Evolutionary conservation across 768 basidiomycete species (phyloP).

Genomic region (Hypholoma fasciculare): DNA sequence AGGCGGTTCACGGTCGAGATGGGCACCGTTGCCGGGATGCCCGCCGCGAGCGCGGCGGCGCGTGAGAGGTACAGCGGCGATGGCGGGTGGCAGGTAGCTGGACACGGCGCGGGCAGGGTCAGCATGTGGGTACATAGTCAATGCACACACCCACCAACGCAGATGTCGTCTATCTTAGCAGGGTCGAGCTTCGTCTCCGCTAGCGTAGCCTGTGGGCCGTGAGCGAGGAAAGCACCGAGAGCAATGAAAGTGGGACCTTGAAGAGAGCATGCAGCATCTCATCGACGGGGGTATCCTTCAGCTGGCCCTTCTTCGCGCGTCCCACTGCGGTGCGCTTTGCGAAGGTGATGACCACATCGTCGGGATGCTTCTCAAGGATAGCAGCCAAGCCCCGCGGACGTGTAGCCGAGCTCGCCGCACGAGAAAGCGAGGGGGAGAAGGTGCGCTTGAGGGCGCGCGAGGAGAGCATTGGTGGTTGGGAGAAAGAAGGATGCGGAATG

Average conservation of each 20-base stretch:
- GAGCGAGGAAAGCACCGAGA: neutral
- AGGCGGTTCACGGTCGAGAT: slow-evolving; percentile 90
- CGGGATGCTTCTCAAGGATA: slow-evolving; percentile 67
- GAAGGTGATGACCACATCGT: slow-evolving; percentile 90
- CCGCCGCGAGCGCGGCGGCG: slow-evolving; percentile 85
- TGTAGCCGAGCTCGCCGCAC: slow-evolving; percentile 39
- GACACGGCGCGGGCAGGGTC: neutral
- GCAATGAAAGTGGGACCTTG: slow-evolving; percentile 46
- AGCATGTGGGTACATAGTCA: neutral
- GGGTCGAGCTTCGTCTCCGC: slow-evolving; percentile 69
- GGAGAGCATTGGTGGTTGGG: slow-evolving; percentile 4
- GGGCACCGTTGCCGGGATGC: slow-evolving; percentile 85
- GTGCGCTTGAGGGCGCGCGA: slow-evolving; percentile 8
- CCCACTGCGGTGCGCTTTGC: slow-evolving; percentile 91
- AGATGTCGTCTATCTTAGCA: slow-evolving; percentile 76
- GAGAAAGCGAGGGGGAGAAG: slow-evolving; percentile 24
- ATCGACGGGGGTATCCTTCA: slow-evolving; percentile 87
- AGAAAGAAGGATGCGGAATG: slow-evolving; percentile 5
- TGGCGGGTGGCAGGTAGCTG: slow-evolving; percentile 83
- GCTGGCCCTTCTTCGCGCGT: slow-evolving; percentile 86
- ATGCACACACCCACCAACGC: slow-evolving; percentile 57
- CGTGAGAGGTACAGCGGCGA: slow-evolving; percentile 82
- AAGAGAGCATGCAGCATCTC: slow-evolving; percentile 83
- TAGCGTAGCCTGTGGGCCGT: slow-evolving; percentile 54
- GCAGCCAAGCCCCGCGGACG: slow-evolving; percentile 47